phyloP scores from a whole-genome alignment of 345 rosid genomes.

The Nephelium lappaceum region DNA sequence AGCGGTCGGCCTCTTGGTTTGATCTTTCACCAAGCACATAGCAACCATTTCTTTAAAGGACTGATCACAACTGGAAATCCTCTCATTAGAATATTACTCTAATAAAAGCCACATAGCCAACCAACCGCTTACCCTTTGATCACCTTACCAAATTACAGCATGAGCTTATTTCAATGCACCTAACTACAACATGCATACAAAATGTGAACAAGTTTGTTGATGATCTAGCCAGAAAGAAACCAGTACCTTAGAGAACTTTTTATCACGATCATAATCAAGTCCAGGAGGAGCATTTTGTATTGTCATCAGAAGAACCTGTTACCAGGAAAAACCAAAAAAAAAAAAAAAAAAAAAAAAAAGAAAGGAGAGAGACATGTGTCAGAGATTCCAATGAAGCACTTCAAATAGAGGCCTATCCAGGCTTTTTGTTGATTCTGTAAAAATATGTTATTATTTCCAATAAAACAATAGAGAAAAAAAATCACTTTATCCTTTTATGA shows the following conservation, averaged over 20 bases:
- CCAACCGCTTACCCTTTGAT: constrained; percentile 4
- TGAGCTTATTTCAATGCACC: constrained; percentile 7
- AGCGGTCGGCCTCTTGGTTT: constrained; percentile 94
- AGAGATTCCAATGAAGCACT: constrained; percentile 6
- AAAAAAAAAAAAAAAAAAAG: neutral
- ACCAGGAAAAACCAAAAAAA: neutral
- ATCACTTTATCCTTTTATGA: neutral
- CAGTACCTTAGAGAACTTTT: constrained; percentile 96
- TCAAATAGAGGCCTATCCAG: neutral
- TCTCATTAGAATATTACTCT: constrained; percentile 68
- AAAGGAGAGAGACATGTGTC: neutral
- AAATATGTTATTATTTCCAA: neutral
- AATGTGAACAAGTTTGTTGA: constrained; percentile 5
- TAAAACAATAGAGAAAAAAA: too few relatives aligned
- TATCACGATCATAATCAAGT: constrained; percentile 97
- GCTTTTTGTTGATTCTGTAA: neutral
- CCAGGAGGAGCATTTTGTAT: constrained; percentile 99
- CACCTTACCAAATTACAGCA: constrained; percentile 8
- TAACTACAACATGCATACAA: constrained; percentile 7
- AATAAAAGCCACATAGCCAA: constrained; percentile 10
- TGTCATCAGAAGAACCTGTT: constrained; percentile 95
- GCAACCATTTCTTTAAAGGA: constrained; percentile 99
- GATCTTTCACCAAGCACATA: constrained; percentile 99
- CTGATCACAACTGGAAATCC: constrained; percentile 94
- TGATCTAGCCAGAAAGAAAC: constrained; percentile 62